These are phyloP conservation scores for Pulveroboletus sp. DNA, from an alignment of 768 basidiomycete genomes.

Conservation along the genomic window DNA sequence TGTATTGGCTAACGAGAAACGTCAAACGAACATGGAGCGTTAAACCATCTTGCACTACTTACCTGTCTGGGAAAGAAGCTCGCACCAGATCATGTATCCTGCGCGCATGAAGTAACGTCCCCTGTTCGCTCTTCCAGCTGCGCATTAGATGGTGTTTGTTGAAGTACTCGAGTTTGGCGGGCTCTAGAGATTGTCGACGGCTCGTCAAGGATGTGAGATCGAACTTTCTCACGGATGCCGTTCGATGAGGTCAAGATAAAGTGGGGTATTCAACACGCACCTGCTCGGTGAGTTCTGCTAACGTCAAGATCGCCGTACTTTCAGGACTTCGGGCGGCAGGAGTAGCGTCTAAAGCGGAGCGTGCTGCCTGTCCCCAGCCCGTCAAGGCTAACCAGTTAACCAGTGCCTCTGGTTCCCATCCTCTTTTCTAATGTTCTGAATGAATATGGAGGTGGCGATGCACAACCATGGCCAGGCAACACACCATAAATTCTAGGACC, in stretches of 20 bases:
- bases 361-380: constrained; percentile 77
- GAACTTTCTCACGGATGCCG: constrained; percentile 44
- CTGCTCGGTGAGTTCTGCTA: constrained; percentile 61
- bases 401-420: constrained; percentile 87
- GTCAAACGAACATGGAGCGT: not conserved
- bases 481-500: constrained; percentile 82
- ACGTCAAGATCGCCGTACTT: constrained; percentile 57
- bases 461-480: constrained; percentile 9
- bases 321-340: constrained; percentile 47
- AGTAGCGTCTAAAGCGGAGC: constrained; percentile 20
- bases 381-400: constrained; percentile 91
- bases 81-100: constrained; percentile 52
- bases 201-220: constrained; percentile 74
- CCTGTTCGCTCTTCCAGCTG: constrained; percentile 45
- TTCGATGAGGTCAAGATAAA: not conserved
- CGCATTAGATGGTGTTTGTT: constrained; percentile 82
- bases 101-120: constrained; percentile 48
- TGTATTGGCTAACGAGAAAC: constrained; percentile 37
- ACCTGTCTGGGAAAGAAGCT: constrained; percentile 58
- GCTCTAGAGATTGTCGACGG: constrained; percentile 77
- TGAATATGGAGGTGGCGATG: not conserved
- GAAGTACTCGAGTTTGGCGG: constrained; percentile 74
- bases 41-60: not conserved
- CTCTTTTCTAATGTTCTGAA: constrained; percentile 50
- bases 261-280: constrained; percentile 33